Evolutionary conservation across 1,284 basidiomycete species (phyloP), one percentile per base, ranked within the genome.

Genomic region (Amylostereum areolatum): DNA sequence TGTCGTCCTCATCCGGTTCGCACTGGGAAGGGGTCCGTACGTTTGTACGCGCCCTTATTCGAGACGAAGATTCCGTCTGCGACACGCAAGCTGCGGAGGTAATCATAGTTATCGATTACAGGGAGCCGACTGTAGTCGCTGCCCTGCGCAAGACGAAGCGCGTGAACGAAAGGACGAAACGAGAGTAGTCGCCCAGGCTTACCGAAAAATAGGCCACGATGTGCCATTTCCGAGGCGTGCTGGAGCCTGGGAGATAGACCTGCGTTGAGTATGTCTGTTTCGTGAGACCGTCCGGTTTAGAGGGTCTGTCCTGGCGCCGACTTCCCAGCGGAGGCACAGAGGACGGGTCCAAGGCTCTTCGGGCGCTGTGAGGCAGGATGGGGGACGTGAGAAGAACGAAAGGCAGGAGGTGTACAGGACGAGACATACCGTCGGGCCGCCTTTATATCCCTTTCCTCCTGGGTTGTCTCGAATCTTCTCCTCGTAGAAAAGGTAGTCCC

Each of bases 251-350:
- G 51, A 80, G 67, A 58, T 80, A 74, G 33, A 86, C 83, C 37
- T 80, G 75, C 32, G 83, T 85, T 6, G 85, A 88, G 60, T 87
- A 89, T 1, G 85, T 88, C 59, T 89, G 85, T 66, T 88, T 88
- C 36, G 84, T 89, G 46, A 88, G 71, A 31, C 85, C 85, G 54
- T 85, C 80, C 12, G 81, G 80, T 57, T 87, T 85, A 42, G 83
- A 79, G 9, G 84, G 84, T 24, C 84, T 70, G 60, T 86, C 83
- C 62, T 84, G 85, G 50, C 85, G 73, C 58, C 83, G 71, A 48
- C 78, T 77, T 37, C 80, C 75, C 29, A 78, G 69, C 45, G 80
- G 78, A 36, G 77, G 67, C 45, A 71, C 65, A 42, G 73, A 75
- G 52, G 71, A 74, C 18, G 81, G 82, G 65, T 84, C 82, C 42